Percentiles rank a stretch among this genome's conserved stretches.
Conservation (phyloP, 352 stramenopile genomes). For the Phytophthora crassamura region DNA sequence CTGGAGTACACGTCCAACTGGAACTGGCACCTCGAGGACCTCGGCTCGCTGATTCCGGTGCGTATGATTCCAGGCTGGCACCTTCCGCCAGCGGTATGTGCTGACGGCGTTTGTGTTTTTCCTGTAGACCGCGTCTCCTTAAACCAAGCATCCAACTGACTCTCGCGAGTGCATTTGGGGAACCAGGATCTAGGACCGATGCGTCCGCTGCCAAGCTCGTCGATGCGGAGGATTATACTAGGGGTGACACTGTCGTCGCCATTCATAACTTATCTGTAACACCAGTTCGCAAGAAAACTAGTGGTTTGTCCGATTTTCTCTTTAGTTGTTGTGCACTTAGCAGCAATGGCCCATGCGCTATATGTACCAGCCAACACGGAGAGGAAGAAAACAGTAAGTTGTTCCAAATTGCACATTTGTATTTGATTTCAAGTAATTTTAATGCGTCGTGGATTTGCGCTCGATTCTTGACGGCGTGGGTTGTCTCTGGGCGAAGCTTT, state of each 20-base stretch:
- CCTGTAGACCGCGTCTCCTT: conserved; percentile 5
- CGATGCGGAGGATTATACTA: too few relatives aligned
- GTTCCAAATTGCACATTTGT: too few relatives aligned
- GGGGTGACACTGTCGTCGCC: background rate
- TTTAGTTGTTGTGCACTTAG: too few relatives aligned
- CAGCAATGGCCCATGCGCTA: too few relatives aligned
- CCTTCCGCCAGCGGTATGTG: background rate
- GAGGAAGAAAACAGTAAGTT: too few relatives aligned
- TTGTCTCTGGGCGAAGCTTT: background rate
- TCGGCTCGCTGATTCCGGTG: conserved; percentile 30
- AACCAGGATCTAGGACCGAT: background rate
- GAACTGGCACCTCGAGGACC: conserved; percentile 37
- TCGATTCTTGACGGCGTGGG: background rate
- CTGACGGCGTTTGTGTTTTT: background rate
- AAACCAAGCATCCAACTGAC: background rate
- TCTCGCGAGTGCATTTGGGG: too few relatives aligned
- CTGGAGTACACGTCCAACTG: conserved; percentile 39
- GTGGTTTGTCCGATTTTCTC: too few relatives aligned
- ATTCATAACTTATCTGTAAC: conserved; percentile 12
- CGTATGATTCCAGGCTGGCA: background rate
- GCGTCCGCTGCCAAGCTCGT: too few relatives aligned
- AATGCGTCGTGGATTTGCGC: too few relatives aligned
- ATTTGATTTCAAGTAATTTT: too few relatives aligned
- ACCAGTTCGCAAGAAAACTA: background rate
- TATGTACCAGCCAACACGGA: too few relatives aligned